These are phyloP conservation scores for Camillea tinctor DNA, from an alignment of 2,329 filamentous ascomycete species.

Conservation along the genomic window DNA sequence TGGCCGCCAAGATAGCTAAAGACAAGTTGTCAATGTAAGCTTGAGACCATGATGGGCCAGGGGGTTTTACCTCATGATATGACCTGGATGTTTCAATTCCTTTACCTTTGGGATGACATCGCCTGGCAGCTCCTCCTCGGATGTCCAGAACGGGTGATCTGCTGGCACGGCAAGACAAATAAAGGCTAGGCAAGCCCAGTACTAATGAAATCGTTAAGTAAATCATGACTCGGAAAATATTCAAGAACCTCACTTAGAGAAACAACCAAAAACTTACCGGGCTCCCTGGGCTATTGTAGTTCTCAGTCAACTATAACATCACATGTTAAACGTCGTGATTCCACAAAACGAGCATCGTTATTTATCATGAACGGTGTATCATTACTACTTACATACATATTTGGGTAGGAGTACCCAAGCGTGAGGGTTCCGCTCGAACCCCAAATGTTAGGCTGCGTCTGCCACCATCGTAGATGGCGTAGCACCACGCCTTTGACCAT, in stretches of 20 bases:
- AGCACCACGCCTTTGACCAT: slow-evolving; percentile 75
- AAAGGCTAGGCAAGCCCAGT: slow-evolving; percentile 79
- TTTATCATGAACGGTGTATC: background rate
- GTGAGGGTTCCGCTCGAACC: slow-evolving; percentile 71
- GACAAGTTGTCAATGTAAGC: slow-evolving; percentile 4
- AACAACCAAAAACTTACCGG: slow-evolving; percentile 46
- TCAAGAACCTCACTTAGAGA: background rate
- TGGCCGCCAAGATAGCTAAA: slow-evolving; percentile 66
- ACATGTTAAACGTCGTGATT: slow-evolving; percentile 10
- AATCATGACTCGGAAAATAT: too few relatives aligned
- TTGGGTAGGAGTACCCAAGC: slow-evolving; percentile 75
- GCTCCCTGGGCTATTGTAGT: slow-evolving; percentile 76
- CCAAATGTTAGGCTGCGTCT: slow-evolving; percentile 72
- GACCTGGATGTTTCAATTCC: slow-evolving; percentile 64
- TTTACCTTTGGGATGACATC: slow-evolving; percentile 57
- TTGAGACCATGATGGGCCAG: background rate
- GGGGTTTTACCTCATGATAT: slow-evolving; percentile 58
- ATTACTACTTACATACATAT: slow-evolving; percentile 59
- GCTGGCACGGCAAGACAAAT: slow-evolving; percentile 69
- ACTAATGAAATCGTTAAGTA: slow-evolving; percentile 41
- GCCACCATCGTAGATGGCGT: slow-evolving; percentile 77
- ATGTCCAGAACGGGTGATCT: slow-evolving; percentile 73
- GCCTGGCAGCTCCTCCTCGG: slow-evolving; percentile 60
- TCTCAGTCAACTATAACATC: slow-evolving; percentile 63
- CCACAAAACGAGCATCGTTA: too few relatives aligned